Evolutionary conservation across 2,329 filamentous ascomycete genomes (phyloP).

Genomic region (Trichoderma koningiopsis): DNA sequence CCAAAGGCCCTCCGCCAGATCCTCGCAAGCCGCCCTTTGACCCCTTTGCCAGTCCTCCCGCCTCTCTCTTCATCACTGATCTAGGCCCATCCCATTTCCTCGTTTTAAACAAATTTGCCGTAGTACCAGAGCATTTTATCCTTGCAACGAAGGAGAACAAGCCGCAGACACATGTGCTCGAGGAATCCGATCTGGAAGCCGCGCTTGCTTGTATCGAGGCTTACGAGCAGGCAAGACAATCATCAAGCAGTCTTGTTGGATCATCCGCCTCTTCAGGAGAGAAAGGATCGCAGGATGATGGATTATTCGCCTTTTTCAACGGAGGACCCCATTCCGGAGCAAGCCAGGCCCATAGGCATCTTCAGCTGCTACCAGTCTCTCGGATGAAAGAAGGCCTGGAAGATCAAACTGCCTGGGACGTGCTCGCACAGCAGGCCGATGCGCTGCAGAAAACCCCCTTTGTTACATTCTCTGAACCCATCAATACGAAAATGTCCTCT

Average conservation of each 20-base stretch:
- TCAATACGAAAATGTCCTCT: slow-evolving; percentile 40
- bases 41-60: slow-evolving; percentile 64
- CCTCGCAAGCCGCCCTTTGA: slow-evolving; percentile 50
- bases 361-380: slow-evolving; percentile 69
- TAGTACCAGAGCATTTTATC: slow-evolving; percentile 72
- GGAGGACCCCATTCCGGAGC: slow-evolving; percentile 68
- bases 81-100: slow-evolving; percentile 61
- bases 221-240: slow-evolving; percentile 42
- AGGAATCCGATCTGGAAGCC: slow-evolving; percentile 60
- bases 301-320: slow-evolving; percentile 70
- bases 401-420: slow-evolving; percentile 44
- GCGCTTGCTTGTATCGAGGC: slow-evolving; percentile 64
- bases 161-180: slow-evolving; percentile 65
- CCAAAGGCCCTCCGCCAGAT: slow-evolving; percentile 49
- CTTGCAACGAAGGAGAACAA: slow-evolving; percentile 66
- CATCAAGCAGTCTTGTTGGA: not conserved
- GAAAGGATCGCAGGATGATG: slow-evolving; percentile 29
- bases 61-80: slow-evolving; percentile 54
- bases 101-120: slow-evolving; percentile 74
- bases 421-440: slow-evolving; percentile 47
- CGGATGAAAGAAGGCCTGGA: slow-evolving; percentile 60
- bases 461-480: slow-evolving; percentile 45
- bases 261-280: not conserved
- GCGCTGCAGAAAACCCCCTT: slow-evolving; percentile 42
- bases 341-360: slow-evolving; percentile 70